These are phyloP conservation scores for Apiotrichum mycotoxinovorans DNA, from an alignment of 1,284 basidiomycete genomes.

Conservation along the genomic window DNA sequence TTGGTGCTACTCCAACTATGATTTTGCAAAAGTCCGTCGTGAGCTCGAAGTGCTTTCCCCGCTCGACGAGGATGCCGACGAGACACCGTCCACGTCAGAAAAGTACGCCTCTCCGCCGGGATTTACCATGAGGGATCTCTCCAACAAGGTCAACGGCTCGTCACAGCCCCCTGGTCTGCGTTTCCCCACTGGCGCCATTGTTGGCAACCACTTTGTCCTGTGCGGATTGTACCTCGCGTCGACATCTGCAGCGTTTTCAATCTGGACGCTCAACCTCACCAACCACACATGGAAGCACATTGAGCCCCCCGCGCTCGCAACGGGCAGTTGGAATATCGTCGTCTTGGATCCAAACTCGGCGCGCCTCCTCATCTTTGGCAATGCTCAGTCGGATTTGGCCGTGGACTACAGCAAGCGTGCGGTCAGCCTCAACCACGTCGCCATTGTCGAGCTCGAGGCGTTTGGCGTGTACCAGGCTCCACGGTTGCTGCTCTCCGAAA, in stretches of 20 bases:
- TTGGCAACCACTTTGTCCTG: constrained; percentile 81
- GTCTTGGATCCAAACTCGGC: constrained; percentile 73
- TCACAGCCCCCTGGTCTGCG: constrained; percentile 83
- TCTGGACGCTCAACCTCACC: constrained; percentile 79
- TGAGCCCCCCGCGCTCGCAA: constrained; percentile 69
- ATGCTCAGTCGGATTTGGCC: constrained; percentile 76
- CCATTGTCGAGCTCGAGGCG: constrained; percentile 83
- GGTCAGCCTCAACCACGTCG: constrained; percentile 85
- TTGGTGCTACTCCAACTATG: constrained; percentile 47
- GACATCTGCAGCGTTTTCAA: constrained; percentile 68
- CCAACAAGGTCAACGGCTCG: constrained; percentile 52
- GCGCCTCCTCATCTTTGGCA: constrained; percentile 83
- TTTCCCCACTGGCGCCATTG: constrained; percentile 85
- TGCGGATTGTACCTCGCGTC: constrained; percentile 86
- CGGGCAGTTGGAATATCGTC: constrained; percentile 84
- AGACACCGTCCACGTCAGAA: constrained; percentile 62
- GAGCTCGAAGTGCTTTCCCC: constrained; percentile 84
- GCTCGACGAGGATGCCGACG: constrained; percentile 51
- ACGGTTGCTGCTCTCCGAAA: constrained; percentile 63
- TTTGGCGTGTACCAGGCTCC: constrained; percentile 91
- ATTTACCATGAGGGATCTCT: constrained; percentile 63
- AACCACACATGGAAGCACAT: constrained; percentile 80
- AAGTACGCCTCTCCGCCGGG: constrained; percentile 52
- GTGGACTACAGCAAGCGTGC: constrained; percentile 86
- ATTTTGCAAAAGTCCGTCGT: constrained; percentile 92